Evolutionary conservation across 2,329 filamentous ascomycete species (phyloP).

Genomic region (Fusarium nodosum): DNA sequence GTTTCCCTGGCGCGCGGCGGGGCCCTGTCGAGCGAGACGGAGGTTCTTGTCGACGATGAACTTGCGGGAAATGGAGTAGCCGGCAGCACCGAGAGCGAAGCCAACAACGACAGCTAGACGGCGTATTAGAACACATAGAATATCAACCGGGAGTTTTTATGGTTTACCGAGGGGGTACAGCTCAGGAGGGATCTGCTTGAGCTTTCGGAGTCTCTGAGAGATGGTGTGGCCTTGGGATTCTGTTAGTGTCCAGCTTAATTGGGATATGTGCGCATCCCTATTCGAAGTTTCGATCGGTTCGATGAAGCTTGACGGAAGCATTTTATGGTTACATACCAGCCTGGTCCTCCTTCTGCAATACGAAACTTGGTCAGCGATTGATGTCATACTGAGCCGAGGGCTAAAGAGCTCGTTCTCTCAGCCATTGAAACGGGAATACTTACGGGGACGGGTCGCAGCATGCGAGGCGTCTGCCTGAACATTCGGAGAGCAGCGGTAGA

Average conservation of each 20-base stretch:
- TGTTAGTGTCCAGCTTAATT: constrained; percentile 45
- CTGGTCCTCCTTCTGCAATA: constrained; percentile 73
- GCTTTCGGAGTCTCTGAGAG: constrained; percentile 90
- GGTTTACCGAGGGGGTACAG: constrained; percentile 89
- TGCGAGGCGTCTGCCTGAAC: constrained; percentile 74
- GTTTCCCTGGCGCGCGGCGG: constrained; percentile 57
- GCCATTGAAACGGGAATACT: constrained; percentile 50
- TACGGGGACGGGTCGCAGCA: constrained; percentile 81
- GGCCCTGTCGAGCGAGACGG: constrained; percentile 80
- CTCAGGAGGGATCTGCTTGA: constrained; percentile 93
- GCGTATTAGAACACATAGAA: constrained; percentile 46
- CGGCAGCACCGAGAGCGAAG: constrained; percentile 84
- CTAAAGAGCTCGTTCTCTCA: constrained; percentile 43
- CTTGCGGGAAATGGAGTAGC: constrained; percentile 87
- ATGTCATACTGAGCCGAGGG: constrained; percentile 42
- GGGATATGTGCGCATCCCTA: constrained; percentile 23
- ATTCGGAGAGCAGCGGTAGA: constrained; percentile 75
- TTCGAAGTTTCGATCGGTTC: constrained; percentile 30
- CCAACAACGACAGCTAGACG: constrained; percentile 82
- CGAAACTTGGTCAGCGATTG: constrained; percentile 45
- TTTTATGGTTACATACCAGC: constrained; percentile 67
- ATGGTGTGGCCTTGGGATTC: constrained; percentile 84
- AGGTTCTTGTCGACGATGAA: constrained; percentile 92
- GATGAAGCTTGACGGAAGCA: constrained; percentile 28
- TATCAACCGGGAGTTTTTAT: constrained; percentile 33